A percentile compares a stretch with the other conserved stretches of the same genome.
Conservation (phyloP, 176 grass and related monocot genomes). For the Calamus simplicifolius region DNA sequence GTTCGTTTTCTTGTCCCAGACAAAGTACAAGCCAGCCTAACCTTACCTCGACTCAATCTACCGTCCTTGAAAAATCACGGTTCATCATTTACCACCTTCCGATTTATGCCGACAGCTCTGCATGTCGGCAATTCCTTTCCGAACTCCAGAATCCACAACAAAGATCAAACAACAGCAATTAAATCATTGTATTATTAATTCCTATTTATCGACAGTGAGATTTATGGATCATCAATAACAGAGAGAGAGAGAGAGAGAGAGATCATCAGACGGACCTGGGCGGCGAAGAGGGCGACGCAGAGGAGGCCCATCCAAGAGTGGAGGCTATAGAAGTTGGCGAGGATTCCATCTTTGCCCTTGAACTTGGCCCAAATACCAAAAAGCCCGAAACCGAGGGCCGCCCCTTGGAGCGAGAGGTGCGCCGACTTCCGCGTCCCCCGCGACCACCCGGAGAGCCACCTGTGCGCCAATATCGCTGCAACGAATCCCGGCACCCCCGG, state of each 20-base stretch:
- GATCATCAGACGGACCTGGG: not conserved
- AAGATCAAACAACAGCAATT: no score
- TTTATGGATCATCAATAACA: no score
- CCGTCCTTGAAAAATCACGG: no score
- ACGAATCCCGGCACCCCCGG: not conserved
- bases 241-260: not conserved
- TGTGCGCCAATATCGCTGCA: slow-evolving; percentile 4
- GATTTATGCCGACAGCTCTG: no score
- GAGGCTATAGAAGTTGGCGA: slow-evolving; percentile 9
- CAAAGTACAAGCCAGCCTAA: no score
- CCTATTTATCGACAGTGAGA: no score
- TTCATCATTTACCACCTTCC: no score
- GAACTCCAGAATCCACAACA: no score
- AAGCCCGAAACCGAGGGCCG: not conserved
- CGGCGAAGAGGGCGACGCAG: slow-evolving; percentile 10
- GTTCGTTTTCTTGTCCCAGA: no score
- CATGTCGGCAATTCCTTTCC: no score
- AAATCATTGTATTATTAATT: no score
- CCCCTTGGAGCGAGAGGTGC: slow-evolving; percentile 3
- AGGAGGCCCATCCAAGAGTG: slow-evolving; percentile 12
- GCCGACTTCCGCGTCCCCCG: not conserved
- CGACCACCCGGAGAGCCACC: not conserved
- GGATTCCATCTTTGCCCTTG: not conserved
- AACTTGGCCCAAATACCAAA: not conserved
- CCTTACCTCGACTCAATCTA: no score